Evolutionary conservation across 2,329 filamentous ascomycete genomes (phyloP).

Genomic region (Aureobasidium sp.): DNA sequence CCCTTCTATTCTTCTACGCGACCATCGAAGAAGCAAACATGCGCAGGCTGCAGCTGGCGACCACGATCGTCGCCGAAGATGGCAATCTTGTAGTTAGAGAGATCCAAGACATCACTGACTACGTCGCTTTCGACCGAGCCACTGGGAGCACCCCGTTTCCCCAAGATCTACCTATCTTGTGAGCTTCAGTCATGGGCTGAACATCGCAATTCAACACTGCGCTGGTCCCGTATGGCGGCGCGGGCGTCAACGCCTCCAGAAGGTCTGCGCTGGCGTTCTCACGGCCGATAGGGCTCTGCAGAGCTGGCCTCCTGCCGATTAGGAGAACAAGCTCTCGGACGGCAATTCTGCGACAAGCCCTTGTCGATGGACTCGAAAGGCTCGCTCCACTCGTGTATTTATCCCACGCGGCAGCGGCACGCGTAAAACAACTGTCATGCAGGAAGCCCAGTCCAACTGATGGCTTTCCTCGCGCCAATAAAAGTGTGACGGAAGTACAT

Average conservation of each 20-base stretch:
- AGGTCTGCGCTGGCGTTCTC: not conserved
- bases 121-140: not conserved
- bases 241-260: not conserved
- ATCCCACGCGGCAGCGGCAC: not conserved
- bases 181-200: not conserved
- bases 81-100: not conserved
- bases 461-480: not conserved
- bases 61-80: not conserved
- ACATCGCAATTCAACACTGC: slow-evolving; percentile 3
- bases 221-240: not conserved
- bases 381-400: not conserved
- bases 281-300: not conserved
- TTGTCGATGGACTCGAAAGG: not conserved
- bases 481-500: slow-evolving; percentile 2
- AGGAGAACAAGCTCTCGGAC: not conserved
- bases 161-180: not conserved
- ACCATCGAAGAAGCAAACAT: not conserved
- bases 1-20: not conserved
- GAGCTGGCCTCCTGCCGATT: not conserved
- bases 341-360: not conserved
- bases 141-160: slow-evolving; percentile 2
- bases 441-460: not conserved
- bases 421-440: slow-evolving; percentile 6
- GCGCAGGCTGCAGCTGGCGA: not conserved
- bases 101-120: not conserved